Base-by-base conservation (phyloP, 2,329 filamentous ascomycete species). In the Epicoccum sorghinum region DNA sequence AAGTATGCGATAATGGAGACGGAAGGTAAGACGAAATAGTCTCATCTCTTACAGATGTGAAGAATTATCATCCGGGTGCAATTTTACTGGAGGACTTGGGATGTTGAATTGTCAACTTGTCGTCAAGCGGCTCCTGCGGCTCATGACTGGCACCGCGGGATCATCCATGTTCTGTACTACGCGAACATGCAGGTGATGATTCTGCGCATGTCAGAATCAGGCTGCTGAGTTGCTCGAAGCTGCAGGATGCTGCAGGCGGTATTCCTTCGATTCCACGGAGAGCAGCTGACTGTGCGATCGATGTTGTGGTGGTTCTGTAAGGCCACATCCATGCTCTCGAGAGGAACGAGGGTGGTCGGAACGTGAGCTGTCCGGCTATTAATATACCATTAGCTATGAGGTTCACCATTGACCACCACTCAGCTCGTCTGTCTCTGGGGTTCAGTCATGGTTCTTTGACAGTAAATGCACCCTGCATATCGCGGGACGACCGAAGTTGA, bases 291-390 rank as follows among this genome's bases (percentile, higher is more conserved):
- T 29, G 25, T 13, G 38, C 36, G 35, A 39, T 52, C 32, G 48
- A 47, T 40, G 36, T 33, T 35, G 35, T 37, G 13, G 36, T 49
- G 45, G 40, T 49, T 44, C 40, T 27, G 14, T 29, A 33, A 42
- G 35, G 41, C 40, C 46, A 37, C 24, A 44, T 35, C 45, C 58
- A 62, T 61, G 64, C 55, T 62, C 61, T 50, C 61, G 62, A 58
- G 27, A 29, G 27, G 59, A 59, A 65, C 58, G 62, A 50, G 63
- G 57, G 35, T 18, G 18, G 18, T 18, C 18, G 18, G 42, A 55
- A 47, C 51, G 52, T 38, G 64, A 45, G 37, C 47, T 18, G 10
- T 37, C 30, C 30, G 35, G 55, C 56, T 63, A 64, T 58, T 47
- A 61, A 62, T 66, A 68, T 35, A 49, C 12, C 24, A 6, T 24